Evolutionary conservation across 148 eudicot genomes (phyloP).

Genomic region (Linanthus parryae): DNA sequence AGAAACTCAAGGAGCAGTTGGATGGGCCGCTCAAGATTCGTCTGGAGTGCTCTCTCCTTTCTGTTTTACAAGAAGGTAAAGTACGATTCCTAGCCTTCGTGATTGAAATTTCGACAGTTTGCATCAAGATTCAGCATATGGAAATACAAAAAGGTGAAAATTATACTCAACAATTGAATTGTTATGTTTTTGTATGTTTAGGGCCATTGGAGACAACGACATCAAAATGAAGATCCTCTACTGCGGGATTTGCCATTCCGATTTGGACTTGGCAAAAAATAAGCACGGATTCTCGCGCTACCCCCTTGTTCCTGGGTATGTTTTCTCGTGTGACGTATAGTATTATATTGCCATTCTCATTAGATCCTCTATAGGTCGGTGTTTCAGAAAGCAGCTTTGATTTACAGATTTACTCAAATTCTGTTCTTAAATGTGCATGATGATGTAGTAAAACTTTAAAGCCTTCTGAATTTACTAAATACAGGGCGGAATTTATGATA

Average conservation of each 20-base stretch:
- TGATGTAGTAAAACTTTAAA: too few relatives aligned
- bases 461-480: too few relatives aligned
- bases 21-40: slow-evolving; percentile 1
- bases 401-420: too few relatives aligned
- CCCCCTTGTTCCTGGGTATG: slow-evolving; percentile 15
- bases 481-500: too few relatives aligned
- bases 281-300: slow-evolving; percentile 7
- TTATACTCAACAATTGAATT: not conserved
- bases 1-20: too few relatives aligned
- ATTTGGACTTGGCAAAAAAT: slow-evolving; percentile 8
- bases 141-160: not conserved
- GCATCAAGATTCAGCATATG: not conserved
- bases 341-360: not conserved
- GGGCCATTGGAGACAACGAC: slow-evolving; percentile 7
- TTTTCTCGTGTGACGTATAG: not conserved
- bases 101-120: not conserved
- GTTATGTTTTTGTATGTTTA: too few relatives aligned
- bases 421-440: too few relatives aligned
- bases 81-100: not conserved
- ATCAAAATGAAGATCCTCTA: slow-evolving; percentile 13
- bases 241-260: slow-evolving; percentile 21
- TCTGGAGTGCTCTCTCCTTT: not conserved
- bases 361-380: not conserved
- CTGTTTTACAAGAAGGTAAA: slow-evolving; percentile 3
- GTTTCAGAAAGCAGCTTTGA: not conserved